Conservation (phyloP, 2,329 filamentous ascomycete genomes). For the Aureobasidium pullulans region DNA sequence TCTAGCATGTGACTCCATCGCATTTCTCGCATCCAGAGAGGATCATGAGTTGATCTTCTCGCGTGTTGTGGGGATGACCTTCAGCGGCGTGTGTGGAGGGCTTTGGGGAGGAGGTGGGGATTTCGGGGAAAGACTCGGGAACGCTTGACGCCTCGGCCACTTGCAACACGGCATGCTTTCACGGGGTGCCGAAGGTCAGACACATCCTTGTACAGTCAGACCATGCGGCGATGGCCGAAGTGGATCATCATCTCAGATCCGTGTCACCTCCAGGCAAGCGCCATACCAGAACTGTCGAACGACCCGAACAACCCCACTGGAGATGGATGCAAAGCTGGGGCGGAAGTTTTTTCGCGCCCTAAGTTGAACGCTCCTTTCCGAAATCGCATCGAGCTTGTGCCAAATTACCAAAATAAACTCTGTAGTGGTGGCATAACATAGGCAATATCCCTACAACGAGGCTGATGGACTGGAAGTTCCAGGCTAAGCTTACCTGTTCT, state of each 20-base stretch:
- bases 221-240: conserved; percentile 8
- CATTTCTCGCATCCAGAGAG: not conserved
- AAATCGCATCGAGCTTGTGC: not conserved
- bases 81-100: not conserved
- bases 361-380: not conserved
- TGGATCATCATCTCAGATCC: conserved; percentile 3
- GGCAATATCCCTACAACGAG: not conserved
- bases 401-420: conserved; percentile 1
- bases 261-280: conserved; percentile 1
- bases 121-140: conserved; percentile 1
- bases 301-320: not conserved
- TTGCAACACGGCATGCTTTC: conserved; percentile 8
- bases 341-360: not conserved
- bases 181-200: conserved; percentile 8
- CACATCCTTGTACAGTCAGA: conserved; percentile 5
- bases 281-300: not conserved
- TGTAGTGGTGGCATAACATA: not conserved
- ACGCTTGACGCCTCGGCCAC: conserved; percentile 4
- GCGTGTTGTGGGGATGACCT: conserved; percentile 1
- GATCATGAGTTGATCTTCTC: conserved; percentile 8
- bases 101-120: not conserved
- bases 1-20: not conserved
- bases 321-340: not conserved
- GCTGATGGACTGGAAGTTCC: not conserved
- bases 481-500: conserved; percentile 1